phyloP scores from a whole-genome alignment of 2,329 filamentous ascomycete genomes.

The Aureobasidium sp. region DNA sequence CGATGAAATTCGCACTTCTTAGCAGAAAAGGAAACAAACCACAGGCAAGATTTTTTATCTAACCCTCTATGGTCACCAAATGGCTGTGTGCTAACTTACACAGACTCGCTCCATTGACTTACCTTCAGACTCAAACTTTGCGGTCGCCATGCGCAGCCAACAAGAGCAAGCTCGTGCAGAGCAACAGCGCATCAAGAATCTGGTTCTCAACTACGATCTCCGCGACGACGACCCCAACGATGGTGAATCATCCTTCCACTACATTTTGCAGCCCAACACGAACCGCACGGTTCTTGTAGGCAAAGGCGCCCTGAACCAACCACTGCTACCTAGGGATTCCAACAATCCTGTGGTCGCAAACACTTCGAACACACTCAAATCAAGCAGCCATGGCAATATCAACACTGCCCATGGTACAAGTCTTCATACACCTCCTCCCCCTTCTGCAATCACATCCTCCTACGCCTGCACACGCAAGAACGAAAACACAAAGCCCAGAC shows the following conservation, averaged over 20 bases:
- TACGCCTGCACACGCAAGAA: background rate
- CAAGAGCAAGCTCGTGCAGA: slow-evolving; percentile 93
- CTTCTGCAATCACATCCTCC: background rate
- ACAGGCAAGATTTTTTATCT: slow-evolving; percentile 49
- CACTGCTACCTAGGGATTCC: slow-evolving; percentile 19
- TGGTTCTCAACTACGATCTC: slow-evolving; percentile 93
- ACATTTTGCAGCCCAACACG: slow-evolving; percentile 35
- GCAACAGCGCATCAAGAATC: slow-evolving; percentile 95
- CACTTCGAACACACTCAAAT: background rate
- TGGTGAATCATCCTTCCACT: slow-evolving; percentile 47
- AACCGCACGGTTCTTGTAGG: slow-evolving; percentile 39
- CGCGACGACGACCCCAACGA: slow-evolving; percentile 65
- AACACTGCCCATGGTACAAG: slow-evolving; percentile 5
- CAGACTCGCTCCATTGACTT: slow-evolving; percentile 87
- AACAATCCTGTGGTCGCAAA: slow-evolving; percentile 19
- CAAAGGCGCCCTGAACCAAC: slow-evolving; percentile 24
- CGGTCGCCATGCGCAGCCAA: slow-evolving; percentile 90
- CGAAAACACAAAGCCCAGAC: background rate
- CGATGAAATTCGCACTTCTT: slow-evolving; percentile 94
- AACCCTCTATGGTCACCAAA: background rate
- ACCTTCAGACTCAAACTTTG: slow-evolving; percentile 85
- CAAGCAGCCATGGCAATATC: slow-evolving; percentile 11
- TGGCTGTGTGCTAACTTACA: slow-evolving; percentile 11
- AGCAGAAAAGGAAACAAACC: slow-evolving; percentile 95
- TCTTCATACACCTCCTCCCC: slow-evolving; percentile 3